Base-by-base conservation (phyloP, 768 basidiomycete species). In the Gyrodon lividus region DNA sequence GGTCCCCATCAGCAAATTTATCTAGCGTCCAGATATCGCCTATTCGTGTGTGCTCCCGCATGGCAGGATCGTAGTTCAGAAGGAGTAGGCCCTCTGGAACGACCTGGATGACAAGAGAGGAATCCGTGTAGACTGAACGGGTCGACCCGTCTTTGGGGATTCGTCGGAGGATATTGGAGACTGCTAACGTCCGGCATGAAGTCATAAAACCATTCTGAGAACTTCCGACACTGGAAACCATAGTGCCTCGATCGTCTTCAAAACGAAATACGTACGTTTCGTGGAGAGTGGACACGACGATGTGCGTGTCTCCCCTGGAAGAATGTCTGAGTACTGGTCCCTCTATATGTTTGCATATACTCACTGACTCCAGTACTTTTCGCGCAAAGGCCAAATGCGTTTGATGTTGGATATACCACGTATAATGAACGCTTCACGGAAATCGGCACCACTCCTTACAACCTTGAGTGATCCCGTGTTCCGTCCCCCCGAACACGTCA, bases 401-500 rank as follows among this genome's bases (percentile, higher is more conserved):
- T 78, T 77, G n/a, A 86, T 73, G 49, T 79, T 70, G 0, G 71
- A 64, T 41, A 92, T 57, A 0, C 85, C 85, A 5, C 79, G 75
- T 6, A 90, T 61, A 24, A 70, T 66, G 0, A 84, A 86, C 10
- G 80, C 59, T 59, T 87, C 85, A 49, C 81, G 74, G 63, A 92
- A 86, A 58, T 90, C 87, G 6, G 91, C 89, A 2, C 93, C 93
- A 50, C 83, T 89, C 54, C 89, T 77, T 17, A 97, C 77, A 26
- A 93, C 69, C 43, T 87, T 85, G 14, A 97, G 60, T 9, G 86
- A 83, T 2, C 94, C 93, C 2, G 83, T 80, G 55, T 82, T 90
- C 43, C 77, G 77, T 2, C 82, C 87, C 5, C 94, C 94, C 4
- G 91, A 94, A 60, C 89, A 91, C 1, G 92, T 91, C 4, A 96